phyloP scores from a whole-genome alignment of 2,329 filamentous ascomycete species.

The Aspergillus brunneoviolaceus region DNA sequence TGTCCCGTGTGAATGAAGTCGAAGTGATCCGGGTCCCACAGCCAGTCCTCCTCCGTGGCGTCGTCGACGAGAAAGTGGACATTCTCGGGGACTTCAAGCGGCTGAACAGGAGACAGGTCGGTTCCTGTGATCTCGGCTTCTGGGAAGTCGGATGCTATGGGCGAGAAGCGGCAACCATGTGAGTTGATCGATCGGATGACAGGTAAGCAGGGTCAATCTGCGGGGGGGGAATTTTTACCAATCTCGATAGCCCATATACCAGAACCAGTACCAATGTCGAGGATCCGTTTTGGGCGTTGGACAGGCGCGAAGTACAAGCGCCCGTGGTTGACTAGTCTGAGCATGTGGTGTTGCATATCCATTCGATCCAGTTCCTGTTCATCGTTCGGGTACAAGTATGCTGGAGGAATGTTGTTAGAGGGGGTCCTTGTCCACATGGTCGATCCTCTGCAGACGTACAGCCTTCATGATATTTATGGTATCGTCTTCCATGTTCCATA shows the following conservation, averaged over 20 bases:
- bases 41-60: conserved; percentile 60
- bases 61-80: conserved; percentile 75
- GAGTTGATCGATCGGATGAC: conserved; percentile 12
- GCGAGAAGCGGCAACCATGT: conserved; percentile 7
- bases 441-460: conserved; percentile 26
- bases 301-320: conserved; percentile 51
- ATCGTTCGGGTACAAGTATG: conserved; percentile 53
- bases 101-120: conserved; percentile 68
- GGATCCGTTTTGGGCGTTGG: conserved; percentile 46
- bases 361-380: conserved; percentile 56
- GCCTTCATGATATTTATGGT: conserved; percentile 48
- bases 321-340: conserved; percentile 48
- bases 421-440: not conserved
- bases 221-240: conserved; percentile 39
- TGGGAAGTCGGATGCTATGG: conserved; percentile 50
- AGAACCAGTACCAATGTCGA: conserved; percentile 62
- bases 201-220: conserved; percentile 6
- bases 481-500: conserved; percentile 43
- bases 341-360: conserved; percentile 57
- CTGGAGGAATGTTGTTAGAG: conserved; percentile 16
- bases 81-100: conserved; percentile 66
- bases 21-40: conserved; percentile 51
- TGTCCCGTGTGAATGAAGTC: conserved; percentile 62
- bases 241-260: conserved; percentile 70
- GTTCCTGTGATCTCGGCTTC: conserved; percentile 60